Conservation (phyloP, 1,284 basidiomycete species). For the Thelephora terrestris region DNA sequence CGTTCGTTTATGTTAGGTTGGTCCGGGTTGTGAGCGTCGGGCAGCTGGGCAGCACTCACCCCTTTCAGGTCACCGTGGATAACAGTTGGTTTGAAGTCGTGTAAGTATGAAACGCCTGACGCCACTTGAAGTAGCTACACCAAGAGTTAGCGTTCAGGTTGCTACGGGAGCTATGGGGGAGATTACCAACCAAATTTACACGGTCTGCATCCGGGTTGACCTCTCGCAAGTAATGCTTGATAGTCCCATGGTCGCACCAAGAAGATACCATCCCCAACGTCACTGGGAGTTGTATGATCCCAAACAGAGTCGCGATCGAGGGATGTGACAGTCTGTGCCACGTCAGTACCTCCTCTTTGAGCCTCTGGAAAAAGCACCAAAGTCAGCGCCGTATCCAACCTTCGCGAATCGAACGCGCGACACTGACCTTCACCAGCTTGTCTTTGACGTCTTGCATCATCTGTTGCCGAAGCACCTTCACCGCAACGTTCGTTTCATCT, state of each 20-base stretch:
- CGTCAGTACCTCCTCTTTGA: slow-evolving; percentile 4
- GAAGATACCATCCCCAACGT: slow-evolving; percentile 10
- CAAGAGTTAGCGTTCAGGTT: neutral
- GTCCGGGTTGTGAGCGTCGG: neutral
- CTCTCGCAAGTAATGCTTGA: slow-evolving; percentile 7
- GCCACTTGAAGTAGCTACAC: slow-evolving; percentile 7
- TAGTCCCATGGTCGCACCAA: slow-evolving; percentile 10
- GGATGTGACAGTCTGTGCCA: slow-evolving; percentile 10
- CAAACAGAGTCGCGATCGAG: slow-evolving; percentile 7
- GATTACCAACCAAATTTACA: slow-evolving; percentile 3
- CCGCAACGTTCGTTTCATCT: slow-evolving; percentile 30
- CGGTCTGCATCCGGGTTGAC: slow-evolving; percentile 6
- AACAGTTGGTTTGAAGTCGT: slow-evolving; percentile 1
- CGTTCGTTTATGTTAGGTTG: too few species aligned
- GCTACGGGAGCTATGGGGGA: neutral
- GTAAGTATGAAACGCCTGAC: slow-evolving; percentile 8
- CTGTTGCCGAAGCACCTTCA: slow-evolving; percentile 46
- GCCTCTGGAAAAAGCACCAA: slow-evolving; percentile 1
- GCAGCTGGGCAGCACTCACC: slow-evolving; percentile 2
- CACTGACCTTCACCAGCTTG: slow-evolving; percentile 36
- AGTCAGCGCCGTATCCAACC: neutral
- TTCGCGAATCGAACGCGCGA: neutral
- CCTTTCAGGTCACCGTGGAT: slow-evolving; percentile 8
- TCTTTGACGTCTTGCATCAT: slow-evolving; percentile 40
- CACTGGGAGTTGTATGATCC: slow-evolving; percentile 6